phyloP scores from a whole-genome alignment of 2,329 filamentous ascomycete genomes.

The Fusarium brevicatenulatum region DNA sequence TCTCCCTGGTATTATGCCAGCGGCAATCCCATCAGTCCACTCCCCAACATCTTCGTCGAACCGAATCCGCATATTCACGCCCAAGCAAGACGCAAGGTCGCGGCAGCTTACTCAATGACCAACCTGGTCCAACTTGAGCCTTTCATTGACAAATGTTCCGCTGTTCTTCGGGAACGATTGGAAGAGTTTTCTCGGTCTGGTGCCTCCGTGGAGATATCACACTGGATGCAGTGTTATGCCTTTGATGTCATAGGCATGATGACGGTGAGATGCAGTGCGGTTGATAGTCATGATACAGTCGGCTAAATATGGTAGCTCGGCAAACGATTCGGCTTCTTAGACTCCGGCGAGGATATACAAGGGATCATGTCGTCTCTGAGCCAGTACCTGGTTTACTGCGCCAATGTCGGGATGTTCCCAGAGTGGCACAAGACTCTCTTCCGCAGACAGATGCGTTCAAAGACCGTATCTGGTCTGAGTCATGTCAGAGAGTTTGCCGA shows the following conservation, averaged over 20 bases:
- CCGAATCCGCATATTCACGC: background rate
- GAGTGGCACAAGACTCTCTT: background rate
- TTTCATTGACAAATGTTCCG: background rate
- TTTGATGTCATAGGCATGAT: background rate
- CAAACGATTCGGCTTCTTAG: background rate
- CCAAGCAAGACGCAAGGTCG: background rate
- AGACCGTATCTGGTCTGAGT: background rate
- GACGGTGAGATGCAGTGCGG: background rate
- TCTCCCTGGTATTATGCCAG: background rate
- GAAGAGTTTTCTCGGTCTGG: background rate
- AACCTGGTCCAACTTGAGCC: background rate
- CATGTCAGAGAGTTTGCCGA: fast-evolving
- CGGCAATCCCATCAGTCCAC: background rate
- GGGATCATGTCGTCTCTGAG: background rate
- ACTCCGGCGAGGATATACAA: background rate
- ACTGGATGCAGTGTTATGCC: background rate
- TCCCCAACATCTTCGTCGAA: background rate
- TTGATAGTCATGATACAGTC: fast-evolving
- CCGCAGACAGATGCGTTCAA: background rate
- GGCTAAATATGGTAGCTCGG: background rate
- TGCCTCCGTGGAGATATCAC: background rate
- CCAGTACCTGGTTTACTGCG: background rate
- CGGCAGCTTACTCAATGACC: background rate
- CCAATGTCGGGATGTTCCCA: background rate
- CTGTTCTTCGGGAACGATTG: background rate